phyloP scores from a whole-genome alignment of 106 monocot species.

The Hemerocallis citrina region DNA sequence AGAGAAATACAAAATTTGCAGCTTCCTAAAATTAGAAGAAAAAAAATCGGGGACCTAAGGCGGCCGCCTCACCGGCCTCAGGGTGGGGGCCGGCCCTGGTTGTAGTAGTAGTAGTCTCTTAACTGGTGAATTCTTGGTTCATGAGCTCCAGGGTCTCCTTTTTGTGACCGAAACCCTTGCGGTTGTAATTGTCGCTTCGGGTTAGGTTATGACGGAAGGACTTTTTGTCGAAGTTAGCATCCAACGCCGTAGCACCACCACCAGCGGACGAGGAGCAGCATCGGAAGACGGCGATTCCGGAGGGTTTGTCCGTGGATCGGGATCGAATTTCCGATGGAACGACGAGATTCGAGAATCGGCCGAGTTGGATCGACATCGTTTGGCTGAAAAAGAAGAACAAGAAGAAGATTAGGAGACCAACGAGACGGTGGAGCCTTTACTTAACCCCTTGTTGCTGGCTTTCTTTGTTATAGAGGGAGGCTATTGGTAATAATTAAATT shows the following conservation, averaged over 20 bases:
- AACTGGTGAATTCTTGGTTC: conserved; percentile 85
- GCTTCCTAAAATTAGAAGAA: too few relatives aligned
- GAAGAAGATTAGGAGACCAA: neutral
- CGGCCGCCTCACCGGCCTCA: too few relatives aligned
- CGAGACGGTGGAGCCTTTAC: neutral
- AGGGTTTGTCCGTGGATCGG: neutral
- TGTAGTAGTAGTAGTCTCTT: too few relatives aligned
- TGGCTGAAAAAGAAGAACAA: too few relatives aligned
- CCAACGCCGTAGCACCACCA: conserved; percentile 12
- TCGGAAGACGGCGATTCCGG: conserved; percentile 16
- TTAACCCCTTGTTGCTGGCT: too few relatives aligned
- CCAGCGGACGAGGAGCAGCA: conserved; percentile 25
- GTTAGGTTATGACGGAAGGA: conserved; percentile 83
- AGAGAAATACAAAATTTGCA: too few relatives aligned
- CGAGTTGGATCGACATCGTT: conserved; percentile 20
- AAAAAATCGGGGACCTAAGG: too few relatives aligned
- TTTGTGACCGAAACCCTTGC: conserved; percentile 89
- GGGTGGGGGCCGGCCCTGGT: too few relatives aligned
- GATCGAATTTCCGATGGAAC: conserved; percentile 5
- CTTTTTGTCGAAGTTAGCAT: conserved; percentile 84
- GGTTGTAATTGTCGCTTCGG: conserved; percentile 92
- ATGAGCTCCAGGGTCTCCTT: conserved; percentile 89
- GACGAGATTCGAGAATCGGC: conserved; percentile 6
- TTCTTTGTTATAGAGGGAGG: too few relatives aligned
- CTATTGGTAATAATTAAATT: too few relatives aligned